Percentiles rank a stretch among this genome's conserved stretches.
These are phyloP conservation scores for Coemansia sp. DNA, from an alignment of 192 early-diverging fungal genomes.

Conservation along the genomic window DNA sequence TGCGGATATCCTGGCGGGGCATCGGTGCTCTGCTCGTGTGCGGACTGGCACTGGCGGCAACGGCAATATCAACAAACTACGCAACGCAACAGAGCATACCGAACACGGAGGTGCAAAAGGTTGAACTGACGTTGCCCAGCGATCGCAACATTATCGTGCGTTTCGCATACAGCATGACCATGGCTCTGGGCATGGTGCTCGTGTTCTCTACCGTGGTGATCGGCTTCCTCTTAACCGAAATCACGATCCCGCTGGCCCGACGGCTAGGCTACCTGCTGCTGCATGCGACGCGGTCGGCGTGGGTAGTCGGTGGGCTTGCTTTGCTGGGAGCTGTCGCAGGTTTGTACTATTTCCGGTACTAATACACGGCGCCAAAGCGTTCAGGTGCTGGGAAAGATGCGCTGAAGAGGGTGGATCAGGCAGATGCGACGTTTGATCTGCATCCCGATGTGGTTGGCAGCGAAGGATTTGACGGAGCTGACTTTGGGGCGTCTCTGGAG, in stretches of 20 bases:
- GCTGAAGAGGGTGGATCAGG: conserved; percentile 8
- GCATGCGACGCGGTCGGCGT: conserved; percentile 21
- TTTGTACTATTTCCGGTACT: conserved; percentile 47
- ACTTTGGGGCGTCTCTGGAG: conserved; percentile 38
- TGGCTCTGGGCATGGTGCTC: conserved; percentile 3
- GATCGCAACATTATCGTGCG: conserved; percentile 10
- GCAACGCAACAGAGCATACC: not conserved
- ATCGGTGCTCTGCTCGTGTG: conserved; percentile 6
- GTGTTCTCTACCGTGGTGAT: conserved; percentile 8
- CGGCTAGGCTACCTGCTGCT: conserved; percentile 7
- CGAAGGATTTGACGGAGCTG: conserved; percentile 32
- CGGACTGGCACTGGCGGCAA: not conserved
- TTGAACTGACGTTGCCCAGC: not conserved
- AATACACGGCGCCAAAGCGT: conserved; percentile 32
- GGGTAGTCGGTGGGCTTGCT: not conserved
- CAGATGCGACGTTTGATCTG: conserved; percentile 34
- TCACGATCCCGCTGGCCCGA: conserved; percentile 11
- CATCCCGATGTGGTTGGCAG: conserved; percentile 36
- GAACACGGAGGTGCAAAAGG: not conserved
- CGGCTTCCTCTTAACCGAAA: conserved; percentile 19
- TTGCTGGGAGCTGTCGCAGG: conserved; percentile 13
- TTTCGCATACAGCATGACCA: not conserved
- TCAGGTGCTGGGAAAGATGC: conserved; percentile 10
- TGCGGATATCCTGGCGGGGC: not conserved
- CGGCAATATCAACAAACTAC: not conserved